Evolutionary conservation across 1,284 basidiomycete species (phyloP).

Genomic region (Trametes versicolor): DNA sequence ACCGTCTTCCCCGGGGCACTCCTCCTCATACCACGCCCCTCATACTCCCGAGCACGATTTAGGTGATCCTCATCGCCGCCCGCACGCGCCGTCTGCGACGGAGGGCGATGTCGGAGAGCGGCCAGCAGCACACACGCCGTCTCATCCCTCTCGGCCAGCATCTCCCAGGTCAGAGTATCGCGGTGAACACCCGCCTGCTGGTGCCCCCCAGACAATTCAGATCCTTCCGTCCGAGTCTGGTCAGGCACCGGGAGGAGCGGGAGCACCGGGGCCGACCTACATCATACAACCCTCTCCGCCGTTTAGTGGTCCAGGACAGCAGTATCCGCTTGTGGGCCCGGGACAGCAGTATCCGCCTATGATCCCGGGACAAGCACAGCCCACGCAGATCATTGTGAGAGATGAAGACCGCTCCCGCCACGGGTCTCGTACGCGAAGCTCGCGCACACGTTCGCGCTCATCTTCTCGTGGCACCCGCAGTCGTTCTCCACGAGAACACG

Average conservation of each 20-base stretch:
- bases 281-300: neutral
- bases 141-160: slow-evolving; percentile 1
- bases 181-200: neutral
- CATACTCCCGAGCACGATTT: neutral
- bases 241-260: neutral
- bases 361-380: neutral
- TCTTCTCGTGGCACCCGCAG: neutral
- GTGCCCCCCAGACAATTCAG: neutral
- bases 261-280: neutral
- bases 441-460: neutral
- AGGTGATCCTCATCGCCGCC: neutral
- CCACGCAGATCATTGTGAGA: neutral
- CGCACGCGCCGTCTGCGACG: neutral
- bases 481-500: neutral
- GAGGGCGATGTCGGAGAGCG: slow-evolving; percentile 5
- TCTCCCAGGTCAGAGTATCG: slow-evolving; percentile 3
- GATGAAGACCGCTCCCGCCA: neutral
- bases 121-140: neutral
- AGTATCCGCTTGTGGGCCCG: neutral
- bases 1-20: neutral
- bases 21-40: neutral
- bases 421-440: neutral
- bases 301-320: neutral
- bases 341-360: neutral
- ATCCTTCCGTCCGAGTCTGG: neutral